Conservation (phyloP, 1,139 yeast species). For the Zygoascus sp. region DNA sequence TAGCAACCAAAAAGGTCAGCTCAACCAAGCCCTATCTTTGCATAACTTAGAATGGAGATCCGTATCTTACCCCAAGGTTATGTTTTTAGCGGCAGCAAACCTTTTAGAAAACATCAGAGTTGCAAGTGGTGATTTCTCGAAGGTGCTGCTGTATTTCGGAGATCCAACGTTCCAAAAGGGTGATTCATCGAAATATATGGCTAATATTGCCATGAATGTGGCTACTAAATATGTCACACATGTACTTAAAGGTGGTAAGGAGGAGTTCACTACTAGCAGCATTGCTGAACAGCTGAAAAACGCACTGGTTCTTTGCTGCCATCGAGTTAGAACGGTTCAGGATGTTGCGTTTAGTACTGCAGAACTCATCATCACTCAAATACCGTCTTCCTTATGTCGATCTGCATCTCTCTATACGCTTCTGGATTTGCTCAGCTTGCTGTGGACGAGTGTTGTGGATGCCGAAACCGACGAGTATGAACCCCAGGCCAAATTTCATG, state of each 20-base stretch:
- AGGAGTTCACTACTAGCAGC: slow-evolving; percentile 44
- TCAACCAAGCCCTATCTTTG: slow-evolving; percentile 27
- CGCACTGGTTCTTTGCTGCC: slow-evolving; percentile 69
- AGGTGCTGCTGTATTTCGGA: slow-evolving; percentile 67
- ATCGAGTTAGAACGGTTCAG: slow-evolving; percentile 70
- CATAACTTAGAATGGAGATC: slow-evolving; percentile 40
- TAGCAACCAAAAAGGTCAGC: slow-evolving; percentile 63
- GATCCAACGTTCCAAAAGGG: slow-evolving; percentile 77
- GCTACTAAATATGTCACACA: slow-evolving; percentile 52
- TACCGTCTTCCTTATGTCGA: slow-evolving; percentile 84
- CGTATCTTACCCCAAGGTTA: slow-evolving; percentile 71
- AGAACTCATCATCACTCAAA: slow-evolving; percentile 56
- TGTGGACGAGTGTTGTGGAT: slow-evolving; percentile 77
- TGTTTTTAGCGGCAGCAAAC: slow-evolving; percentile 82
- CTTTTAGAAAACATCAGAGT: slow-evolving; percentile 69
- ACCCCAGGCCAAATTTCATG: slow-evolving; percentile 65
- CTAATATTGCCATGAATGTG: slow-evolving; percentile 57
- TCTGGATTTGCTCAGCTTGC: slow-evolving; percentile 70
- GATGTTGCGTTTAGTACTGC: slow-evolving; percentile 78
- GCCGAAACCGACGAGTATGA: slow-evolving; percentile 84
- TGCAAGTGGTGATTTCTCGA: slow-evolving; percentile 78
- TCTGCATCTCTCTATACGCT: slow-evolving; percentile 68
- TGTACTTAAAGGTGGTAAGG: slow-evolving; percentile 45
- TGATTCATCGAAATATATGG: slow-evolving; percentile 68
- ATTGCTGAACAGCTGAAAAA: slow-evolving; percentile 70